A percentile compares a stretch with the other conserved stretches of the same genome.
These are phyloP conservation scores for Phytophthora cactorum DNA, from an alignment of 352 stramenopile genomes.

Conservation along the genomic window DNA sequence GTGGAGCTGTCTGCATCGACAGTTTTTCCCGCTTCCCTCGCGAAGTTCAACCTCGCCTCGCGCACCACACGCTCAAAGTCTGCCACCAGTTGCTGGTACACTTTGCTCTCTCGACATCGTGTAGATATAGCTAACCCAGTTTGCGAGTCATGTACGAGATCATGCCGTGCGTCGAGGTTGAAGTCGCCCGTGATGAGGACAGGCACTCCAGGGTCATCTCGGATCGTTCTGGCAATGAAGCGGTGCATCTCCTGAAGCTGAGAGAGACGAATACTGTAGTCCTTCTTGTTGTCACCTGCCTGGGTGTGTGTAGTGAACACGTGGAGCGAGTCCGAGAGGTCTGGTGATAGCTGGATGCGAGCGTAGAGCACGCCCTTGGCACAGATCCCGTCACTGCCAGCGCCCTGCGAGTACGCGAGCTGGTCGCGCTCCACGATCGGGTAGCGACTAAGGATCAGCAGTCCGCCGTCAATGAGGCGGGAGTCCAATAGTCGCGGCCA, in stretches of 20 bases:
- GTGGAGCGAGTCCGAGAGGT: conserved; percentile 72
- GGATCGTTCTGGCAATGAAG: conserved; percentile 63
- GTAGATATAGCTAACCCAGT: conserved; percentile 34
- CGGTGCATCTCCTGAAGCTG: conserved; percentile 70
- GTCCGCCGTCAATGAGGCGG: conserved; percentile 72
- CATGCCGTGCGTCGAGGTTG: conserved; percentile 80
- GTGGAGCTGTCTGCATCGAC: conserved; percentile 17
- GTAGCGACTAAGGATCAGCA: conserved; percentile 86
- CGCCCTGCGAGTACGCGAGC: conserved; percentile 59
- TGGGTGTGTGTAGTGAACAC: conserved; percentile 91
- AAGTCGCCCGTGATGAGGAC: conserved; percentile 83
- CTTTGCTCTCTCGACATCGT: conserved; percentile 58
- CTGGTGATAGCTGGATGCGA: conserved; percentile 72
- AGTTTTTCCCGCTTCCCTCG: conserved; percentile 16
- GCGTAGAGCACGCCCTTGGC: conserved; percentile 83
- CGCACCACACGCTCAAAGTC: conserved; percentile 54
- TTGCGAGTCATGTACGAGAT: conserved; percentile 54
- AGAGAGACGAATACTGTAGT: conserved; percentile 60
- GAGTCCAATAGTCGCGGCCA: conserved; percentile 61
- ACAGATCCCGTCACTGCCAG: conserved; percentile 73
- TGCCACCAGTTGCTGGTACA: conserved; percentile 64
- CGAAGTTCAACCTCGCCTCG: conserved; percentile 32
- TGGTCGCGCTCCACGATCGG: conserved; percentile 78
- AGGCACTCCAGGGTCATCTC: conserved; percentile 55
- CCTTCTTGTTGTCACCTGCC: conserved; percentile 54